phyloP scores from a whole-genome alignment of 345 rosid genomes.

The Eucalyptus urophylla region DNA sequence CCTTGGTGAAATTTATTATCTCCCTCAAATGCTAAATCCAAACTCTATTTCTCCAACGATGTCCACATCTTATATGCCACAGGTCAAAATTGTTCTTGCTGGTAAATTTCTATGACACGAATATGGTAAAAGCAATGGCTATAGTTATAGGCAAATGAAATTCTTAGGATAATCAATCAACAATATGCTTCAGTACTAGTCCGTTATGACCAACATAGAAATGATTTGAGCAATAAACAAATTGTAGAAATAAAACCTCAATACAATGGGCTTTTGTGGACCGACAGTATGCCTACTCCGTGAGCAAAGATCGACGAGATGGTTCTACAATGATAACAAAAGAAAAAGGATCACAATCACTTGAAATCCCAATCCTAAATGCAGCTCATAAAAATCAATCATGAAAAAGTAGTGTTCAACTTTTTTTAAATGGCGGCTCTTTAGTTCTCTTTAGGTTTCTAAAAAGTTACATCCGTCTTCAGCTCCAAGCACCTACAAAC shows the following conservation, averaged over 20 bases:
- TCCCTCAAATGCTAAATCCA: background rate
- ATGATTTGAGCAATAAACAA: background rate
- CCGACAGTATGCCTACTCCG: fast-evolving
- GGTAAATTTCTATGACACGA: no score
- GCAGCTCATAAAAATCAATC: background rate
- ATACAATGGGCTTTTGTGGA: background rate
- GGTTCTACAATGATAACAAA: background rate
- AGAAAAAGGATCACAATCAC: background rate
- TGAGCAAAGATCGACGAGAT: background rate
- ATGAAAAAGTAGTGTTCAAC: background rate
- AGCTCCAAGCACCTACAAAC: background rate
- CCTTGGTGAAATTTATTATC: background rate
- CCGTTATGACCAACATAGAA: background rate
- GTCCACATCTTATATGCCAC: background rate
- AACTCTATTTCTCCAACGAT: background rate
- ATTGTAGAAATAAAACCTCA: background rate
- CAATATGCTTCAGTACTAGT: no score
- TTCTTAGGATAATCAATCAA: no score
- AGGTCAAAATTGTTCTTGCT: background rate
- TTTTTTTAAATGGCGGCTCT: background rate
- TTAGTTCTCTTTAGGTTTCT: background rate
- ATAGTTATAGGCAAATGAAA: no score
- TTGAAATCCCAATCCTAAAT: background rate
- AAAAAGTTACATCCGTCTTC: background rate
- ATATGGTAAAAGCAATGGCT: no score